These are phyloP conservation scores for Neurospora sp. DNA, from an alignment of 495 filamentous ascomycete genomes.

Conservation along the genomic window DNA sequence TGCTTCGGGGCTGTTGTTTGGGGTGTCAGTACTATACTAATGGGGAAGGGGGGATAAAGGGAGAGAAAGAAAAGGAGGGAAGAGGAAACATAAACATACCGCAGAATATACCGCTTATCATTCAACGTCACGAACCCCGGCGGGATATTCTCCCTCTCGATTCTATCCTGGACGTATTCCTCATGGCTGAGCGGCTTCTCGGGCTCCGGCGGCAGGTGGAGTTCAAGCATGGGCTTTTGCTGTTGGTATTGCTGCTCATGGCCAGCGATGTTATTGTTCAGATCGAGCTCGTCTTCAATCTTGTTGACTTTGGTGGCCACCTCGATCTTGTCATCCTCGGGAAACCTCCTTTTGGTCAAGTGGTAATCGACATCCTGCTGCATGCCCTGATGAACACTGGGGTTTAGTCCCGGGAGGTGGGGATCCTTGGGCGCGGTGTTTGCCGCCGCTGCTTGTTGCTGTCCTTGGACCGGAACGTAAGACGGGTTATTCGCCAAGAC, in stretches of 20 bases:
- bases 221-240: slow-evolving; percentile 18
- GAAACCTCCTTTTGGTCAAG: background rate
- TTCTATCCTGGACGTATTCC: slow-evolving; percentile 50
- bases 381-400: background rate
- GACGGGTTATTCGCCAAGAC: slow-evolving; percentile 6
- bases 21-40: slow-evolving; percentile 2
- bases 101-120: slow-evolving; percentile 61
- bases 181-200: slow-evolving; percentile 45
- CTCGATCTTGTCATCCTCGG: background rate
- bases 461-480: too few relatives aligned
- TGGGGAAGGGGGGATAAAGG: background rate
- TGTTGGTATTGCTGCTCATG: slow-evolving; percentile 7
- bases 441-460: too few relatives aligned
- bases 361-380: background rate
- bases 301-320: slow-evolving; percentile 1
- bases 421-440: background rate
- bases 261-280: slow-evolving; percentile 9
- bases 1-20: slow-evolving; percentile 62
- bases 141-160: slow-evolving; percentile 54
- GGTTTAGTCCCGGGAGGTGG: background rate
- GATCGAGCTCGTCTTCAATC: slow-evolving; percentile 10
- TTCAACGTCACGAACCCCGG: slow-evolving; percentile 54
- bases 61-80: background rate
- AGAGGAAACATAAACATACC: slow-evolving; percentile 33
- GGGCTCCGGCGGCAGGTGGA: slow-evolving; percentile 17